Conservation (phyloP, 2,329 filamentous ascomycete species). For the Pestalotiopsis sp. region DNA sequence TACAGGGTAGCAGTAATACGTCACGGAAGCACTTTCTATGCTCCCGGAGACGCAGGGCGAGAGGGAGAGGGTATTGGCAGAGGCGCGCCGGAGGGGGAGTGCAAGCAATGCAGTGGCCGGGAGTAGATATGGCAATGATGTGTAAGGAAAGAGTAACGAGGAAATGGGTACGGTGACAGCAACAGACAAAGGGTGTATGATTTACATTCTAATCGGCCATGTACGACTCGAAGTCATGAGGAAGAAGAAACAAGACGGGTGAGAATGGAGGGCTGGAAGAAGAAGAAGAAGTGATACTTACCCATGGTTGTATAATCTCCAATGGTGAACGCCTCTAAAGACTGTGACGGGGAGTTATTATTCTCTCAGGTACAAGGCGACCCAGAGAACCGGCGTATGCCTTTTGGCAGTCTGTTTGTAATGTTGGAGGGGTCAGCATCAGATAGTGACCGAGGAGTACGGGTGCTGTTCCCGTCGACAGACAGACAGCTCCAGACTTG, state of each 20-base stretch:
- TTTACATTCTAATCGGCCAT: not conserved
- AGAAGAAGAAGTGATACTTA: slow-evolving; percentile 13
- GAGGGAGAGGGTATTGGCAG: slow-evolving; percentile 19
- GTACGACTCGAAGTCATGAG: not conserved
- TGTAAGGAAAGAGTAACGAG: not conserved
- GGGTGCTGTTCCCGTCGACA: slow-evolving; percentile 10
- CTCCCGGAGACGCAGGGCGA: slow-evolving; percentile 30
- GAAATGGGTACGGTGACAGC: not conserved
- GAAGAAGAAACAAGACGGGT: not conserved
- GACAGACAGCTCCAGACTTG: not conserved
- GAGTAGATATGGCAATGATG: not conserved
- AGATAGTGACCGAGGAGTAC: slow-evolving; percentile 14
- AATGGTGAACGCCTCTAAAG: not conserved
- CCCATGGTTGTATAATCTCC: slow-evolving; percentile 16
- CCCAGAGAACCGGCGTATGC: slow-evolving; percentile 4
- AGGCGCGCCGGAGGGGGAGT: slow-evolving; percentile 20
- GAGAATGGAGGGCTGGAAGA: not conserved
- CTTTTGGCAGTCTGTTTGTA: not conserved
- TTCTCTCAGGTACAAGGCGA: slow-evolving; percentile 6
- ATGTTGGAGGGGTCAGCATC: slow-evolving; percentile 15
- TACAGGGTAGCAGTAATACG: slow-evolving; percentile 36
- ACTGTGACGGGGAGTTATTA: slow-evolving; percentile 8
- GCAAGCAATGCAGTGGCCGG: slow-evolving; percentile 11
- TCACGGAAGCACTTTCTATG: slow-evolving; percentile 36
- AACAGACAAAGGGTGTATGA: not conserved